Evolutionary conservation across 1,284 basidiomycete species (phyloP).

Genomic region (Pascua sp.): DNA sequence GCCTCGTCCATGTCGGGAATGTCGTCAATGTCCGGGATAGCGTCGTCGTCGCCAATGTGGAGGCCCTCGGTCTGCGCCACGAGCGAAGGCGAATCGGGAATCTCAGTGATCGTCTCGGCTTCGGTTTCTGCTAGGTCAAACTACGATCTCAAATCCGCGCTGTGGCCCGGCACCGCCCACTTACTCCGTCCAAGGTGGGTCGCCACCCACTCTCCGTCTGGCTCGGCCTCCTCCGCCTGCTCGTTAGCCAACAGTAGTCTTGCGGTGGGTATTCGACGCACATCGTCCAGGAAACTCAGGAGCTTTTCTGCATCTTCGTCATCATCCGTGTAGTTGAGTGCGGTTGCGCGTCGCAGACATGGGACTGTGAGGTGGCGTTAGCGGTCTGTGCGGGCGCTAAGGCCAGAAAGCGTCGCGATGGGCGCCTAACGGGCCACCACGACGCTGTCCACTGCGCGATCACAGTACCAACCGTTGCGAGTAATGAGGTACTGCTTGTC

Average conservation of each 20-base stretch:
- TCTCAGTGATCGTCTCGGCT: constrained; percentile 41
- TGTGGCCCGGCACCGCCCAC: constrained; percentile 1
- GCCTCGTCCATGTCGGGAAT: constrained; percentile 84
- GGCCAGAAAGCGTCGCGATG: background rate
- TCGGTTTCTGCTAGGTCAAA: constrained; percentile 5
- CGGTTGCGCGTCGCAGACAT: constrained; percentile 82
- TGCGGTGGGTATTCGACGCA: constrained; percentile 11
- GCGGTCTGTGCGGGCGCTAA: background rate
- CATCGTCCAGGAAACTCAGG: constrained; percentile 55
- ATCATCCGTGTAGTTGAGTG: constrained; percentile 87
- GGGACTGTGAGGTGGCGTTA: constrained; percentile 59
- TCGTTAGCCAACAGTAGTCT: background rate
- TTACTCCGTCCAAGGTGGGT: constrained; percentile 50
- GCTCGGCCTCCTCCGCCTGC: constrained; percentile 44
- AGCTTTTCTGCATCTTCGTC: constrained; percentile 92
- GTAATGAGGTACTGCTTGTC: constrained; percentile 97
- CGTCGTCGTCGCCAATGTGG: constrained; percentile 53
- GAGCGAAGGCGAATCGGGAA: constrained; percentile 37
- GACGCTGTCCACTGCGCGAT: background rate
- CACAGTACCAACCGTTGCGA: constrained; percentile 58
- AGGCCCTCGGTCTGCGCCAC: constrained; percentile 47
- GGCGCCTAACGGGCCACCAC: too few relatives aligned
- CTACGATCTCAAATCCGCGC: background rate
- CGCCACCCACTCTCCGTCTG: constrained; percentile 53
- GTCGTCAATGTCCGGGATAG: constrained; percentile 77